phyloP scores from a whole-genome alignment of 495 filamentous ascomycete genomes.

The Hypoxylon intermedium region DNA sequence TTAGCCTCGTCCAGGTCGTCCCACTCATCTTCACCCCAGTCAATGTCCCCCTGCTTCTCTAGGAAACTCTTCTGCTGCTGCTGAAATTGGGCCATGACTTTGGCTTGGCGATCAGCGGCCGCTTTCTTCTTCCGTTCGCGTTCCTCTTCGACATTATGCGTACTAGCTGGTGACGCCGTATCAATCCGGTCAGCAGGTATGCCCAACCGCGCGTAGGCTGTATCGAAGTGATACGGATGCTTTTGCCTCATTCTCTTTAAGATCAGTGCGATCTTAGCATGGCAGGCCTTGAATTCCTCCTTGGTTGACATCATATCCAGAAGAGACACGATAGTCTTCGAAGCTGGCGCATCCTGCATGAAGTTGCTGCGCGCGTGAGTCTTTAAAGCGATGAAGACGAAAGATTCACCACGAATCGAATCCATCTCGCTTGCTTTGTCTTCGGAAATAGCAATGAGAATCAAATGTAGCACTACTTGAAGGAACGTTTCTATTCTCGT shows the following conservation, averaged over 20 bases:
- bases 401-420: constrained; percentile 59
- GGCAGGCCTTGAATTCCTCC: constrained; percentile 77
- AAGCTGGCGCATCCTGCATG: constrained; percentile 53
- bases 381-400: constrained; percentile 71
- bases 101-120: constrained; percentile 85
- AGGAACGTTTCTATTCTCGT: constrained; percentile 90
- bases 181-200: constrained; percentile 60
- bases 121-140: constrained; percentile 87
- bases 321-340: constrained; percentile 74
- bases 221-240: constrained; percentile 70
- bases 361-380: constrained; percentile 64
- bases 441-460: constrained; percentile 82
- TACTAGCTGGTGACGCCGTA: constrained; percentile 61
- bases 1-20: constrained; percentile 63
- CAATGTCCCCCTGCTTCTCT: constrained; percentile 79
- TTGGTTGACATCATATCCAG: constrained; percentile 76
- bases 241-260: constrained; percentile 88
- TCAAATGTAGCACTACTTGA: constrained; percentile 86
- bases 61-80: constrained; percentile 95
- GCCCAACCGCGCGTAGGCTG: constrained; percentile 60
- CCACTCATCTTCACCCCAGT: constrained; percentile 83
- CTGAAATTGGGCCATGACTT: constrained; percentile 96
- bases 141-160: constrained; percentile 67
- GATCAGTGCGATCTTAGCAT: constrained; percentile 83
- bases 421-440: constrained; percentile 68